Conservation (phyloP, 2,329 filamentous ascomycete species). For the Purpureocillium takamizusanense region DNA sequence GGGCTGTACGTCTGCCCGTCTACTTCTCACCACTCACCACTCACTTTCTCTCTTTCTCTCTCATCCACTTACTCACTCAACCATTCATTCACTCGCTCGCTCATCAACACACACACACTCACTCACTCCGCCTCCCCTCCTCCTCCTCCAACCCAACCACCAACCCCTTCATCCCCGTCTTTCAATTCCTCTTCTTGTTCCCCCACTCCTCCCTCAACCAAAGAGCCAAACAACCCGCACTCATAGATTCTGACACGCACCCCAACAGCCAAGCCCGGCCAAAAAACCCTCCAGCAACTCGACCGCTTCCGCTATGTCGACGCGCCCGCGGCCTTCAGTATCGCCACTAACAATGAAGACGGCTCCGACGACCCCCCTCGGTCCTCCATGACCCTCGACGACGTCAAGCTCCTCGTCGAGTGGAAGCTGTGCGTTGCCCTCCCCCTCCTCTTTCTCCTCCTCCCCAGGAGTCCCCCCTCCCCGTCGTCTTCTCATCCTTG, state of each 20-base stretch:
- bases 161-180: no score
- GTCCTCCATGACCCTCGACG: constrained; percentile 38
- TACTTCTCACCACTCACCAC: no score
- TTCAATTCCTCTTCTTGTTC: no score
- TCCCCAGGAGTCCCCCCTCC: neutral
- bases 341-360: no score
- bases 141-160: no score
- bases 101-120: neutral
- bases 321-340: constrained; percentile 37
- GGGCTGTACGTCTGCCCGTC: constrained; percentile 23
- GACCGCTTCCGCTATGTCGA: constrained; percentile 51
- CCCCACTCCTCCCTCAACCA: no score
- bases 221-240: no score
- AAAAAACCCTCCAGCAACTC: constrained; percentile 44
- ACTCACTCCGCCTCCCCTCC: neutral
- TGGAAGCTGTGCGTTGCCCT: constrained; percentile 57
- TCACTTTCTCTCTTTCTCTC: neutral
- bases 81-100: neutral
- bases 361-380: no score
- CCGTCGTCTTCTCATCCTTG: neutral
- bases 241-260: no score
- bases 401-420: constrained; percentile 53
- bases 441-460: no score
- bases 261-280: constrained; percentile 34
- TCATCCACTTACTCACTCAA: neutral